These are phyloP conservation scores for Curvularia eragrostidis DNA, from an alignment of 2,329 filamentous ascomycete species.

Conservation along the genomic window DNA sequence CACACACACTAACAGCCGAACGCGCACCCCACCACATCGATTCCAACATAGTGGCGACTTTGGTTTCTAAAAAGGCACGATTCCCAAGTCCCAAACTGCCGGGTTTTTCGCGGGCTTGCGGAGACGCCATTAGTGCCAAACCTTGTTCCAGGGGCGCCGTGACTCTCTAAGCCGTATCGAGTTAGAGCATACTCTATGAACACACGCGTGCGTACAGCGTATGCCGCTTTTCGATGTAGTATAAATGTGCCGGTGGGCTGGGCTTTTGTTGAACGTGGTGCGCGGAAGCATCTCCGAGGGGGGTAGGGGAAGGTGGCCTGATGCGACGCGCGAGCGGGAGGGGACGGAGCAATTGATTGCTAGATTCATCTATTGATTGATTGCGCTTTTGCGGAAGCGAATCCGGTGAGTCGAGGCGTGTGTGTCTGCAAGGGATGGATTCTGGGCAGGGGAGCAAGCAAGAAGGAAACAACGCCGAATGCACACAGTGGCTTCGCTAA, in stretches of 20 bases:
- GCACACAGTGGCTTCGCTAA: neutral
- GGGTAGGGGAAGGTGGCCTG: neutral
- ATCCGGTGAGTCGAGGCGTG: too few relatives aligned
- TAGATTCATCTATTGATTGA: too few relatives aligned
- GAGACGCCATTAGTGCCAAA: neutral
- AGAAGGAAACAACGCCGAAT: neutral
- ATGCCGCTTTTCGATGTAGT: neutral
- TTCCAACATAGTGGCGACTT: neutral
- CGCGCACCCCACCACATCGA: neutral
- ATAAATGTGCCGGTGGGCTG: neutral
- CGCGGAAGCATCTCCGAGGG: neutral
- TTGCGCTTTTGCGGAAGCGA: too few relatives aligned
- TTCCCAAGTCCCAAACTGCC: neutral
- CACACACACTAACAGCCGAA: neutral
- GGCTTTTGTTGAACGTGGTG: neutral
- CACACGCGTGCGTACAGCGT: neutral
- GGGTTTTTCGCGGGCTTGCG: neutral
- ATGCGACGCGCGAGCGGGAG: neutral
- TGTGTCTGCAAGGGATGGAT: neutral
- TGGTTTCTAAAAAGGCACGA: neutral
- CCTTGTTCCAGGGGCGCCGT: neutral
- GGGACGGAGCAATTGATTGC: neutral
- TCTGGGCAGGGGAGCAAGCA: neutral
- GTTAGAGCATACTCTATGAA: neutral
- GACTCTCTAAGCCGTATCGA: neutral